These are phyloP conservation scores for Smittium culicis DNA, from an alignment of 371 early-diverging fungal genomes.

Conservation along the genomic window DNA sequence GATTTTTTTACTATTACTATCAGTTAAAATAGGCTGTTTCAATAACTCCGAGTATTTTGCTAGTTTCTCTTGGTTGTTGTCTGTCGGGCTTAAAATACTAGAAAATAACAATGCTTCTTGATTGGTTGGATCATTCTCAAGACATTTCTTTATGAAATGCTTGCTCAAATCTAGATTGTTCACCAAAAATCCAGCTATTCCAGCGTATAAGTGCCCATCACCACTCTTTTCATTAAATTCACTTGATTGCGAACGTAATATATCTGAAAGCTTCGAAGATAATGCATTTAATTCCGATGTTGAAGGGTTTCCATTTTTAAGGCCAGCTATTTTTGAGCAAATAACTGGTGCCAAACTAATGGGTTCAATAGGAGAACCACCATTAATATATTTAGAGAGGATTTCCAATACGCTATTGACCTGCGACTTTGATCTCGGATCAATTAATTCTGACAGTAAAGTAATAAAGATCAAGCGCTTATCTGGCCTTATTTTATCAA, in stretches of 20 bases:
- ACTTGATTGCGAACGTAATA: neutral
- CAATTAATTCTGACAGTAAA: neutral
- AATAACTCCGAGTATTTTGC: too few species aligned
- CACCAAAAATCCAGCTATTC: neutral
- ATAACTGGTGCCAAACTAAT: neutral
- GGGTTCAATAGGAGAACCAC: neutral
- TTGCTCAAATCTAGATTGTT: neutral
- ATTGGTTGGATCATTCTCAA: neutral
- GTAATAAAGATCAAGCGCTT: neutral
- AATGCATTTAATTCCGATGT: neutral
- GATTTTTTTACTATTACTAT: too few species aligned
- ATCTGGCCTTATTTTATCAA: neutral
- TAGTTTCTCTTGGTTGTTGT: too few species aligned
- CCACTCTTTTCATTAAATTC: too few species aligned
- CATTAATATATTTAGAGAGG: neutral
- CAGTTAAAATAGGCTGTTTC: too few species aligned
- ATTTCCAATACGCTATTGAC: neutral
- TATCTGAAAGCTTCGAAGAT: neutral
- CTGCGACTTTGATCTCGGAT: neutral
- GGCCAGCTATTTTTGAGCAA: neutral
- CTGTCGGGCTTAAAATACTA: too few species aligned
- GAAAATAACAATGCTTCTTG: neutral
- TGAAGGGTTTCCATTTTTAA: neutral
- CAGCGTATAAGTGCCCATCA: neutral
- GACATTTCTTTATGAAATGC: neutral